Evolutionary conservation across 768 basidiomycete species (phyloP).

Genomic region (Trametes elegans): DNA sequence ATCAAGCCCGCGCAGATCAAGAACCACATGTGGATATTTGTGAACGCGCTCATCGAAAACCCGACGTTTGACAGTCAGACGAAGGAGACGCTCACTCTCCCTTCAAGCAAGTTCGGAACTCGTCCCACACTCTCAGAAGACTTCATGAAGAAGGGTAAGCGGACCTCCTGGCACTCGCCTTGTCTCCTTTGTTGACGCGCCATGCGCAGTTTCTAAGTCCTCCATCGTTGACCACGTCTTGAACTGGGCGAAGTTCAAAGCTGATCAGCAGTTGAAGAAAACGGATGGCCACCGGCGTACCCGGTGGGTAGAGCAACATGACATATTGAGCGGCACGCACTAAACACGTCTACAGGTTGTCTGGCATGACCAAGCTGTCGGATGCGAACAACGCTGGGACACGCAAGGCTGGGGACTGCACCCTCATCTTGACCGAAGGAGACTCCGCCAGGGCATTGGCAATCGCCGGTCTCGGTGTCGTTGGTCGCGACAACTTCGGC

Average conservation of each 20-base stretch:
- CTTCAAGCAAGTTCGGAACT: conserved; percentile 85
- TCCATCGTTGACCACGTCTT: conserved; percentile 89
- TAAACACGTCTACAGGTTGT: conserved; percentile 50
- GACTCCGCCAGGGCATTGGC: conserved; percentile 98
- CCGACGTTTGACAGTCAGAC: conserved; percentile 99
- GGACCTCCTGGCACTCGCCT: no score
- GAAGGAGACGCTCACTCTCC: conserved; percentile 91
- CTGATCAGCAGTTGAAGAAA: conserved; percentile 94
- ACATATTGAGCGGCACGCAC: background rate
- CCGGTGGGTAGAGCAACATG: conserved; percentile 47
- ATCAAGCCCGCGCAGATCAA: conserved; percentile 93
- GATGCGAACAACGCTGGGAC: conserved; percentile 98
- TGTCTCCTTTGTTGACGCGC: no score
- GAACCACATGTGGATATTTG: conserved; percentile 98
- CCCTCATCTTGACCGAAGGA: conserved; percentile 97
- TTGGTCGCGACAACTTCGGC: conserved; percentile 95
- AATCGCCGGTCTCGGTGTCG: conserved; percentile 89
- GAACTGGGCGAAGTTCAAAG: conserved; percentile 96
- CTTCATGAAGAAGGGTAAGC: conserved; percentile 91
- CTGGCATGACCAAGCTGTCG: conserved; percentile 88
- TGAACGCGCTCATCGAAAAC: conserved; percentile 95
- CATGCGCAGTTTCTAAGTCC: conserved; percentile 71
- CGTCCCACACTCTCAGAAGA: conserved; percentile 85
- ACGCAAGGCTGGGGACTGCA: conserved; percentile 74
- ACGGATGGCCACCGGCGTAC: conserved; percentile 89